A percentile compares a stretch with the other conserved stretches of the same genome.
phyloP scores from a whole-genome alignment of 1,284 basidiomycete genomes.

The Leccinum fallax region DNA sequence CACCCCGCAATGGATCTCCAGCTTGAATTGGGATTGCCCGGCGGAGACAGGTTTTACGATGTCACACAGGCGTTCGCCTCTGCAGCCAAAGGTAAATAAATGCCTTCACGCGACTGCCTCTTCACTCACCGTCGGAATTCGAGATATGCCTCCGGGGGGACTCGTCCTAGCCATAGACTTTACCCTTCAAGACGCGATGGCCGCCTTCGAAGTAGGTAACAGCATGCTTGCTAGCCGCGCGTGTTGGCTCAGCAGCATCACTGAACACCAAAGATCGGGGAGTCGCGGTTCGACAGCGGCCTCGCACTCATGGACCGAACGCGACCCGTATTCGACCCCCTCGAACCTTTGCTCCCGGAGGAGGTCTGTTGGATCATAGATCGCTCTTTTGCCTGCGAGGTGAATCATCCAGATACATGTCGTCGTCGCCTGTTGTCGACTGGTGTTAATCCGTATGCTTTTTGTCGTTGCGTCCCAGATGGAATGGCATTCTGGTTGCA shows the following conservation, averaged over 20 bases:
- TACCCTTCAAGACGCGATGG: conserved; percentile 85
- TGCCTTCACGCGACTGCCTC: neutral
- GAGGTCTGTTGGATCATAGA: conserved; percentile 91
- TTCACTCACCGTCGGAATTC: conserved; percentile 13
- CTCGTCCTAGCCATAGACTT: conserved; percentile 74
- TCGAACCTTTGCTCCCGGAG: conserved; percentile 61
- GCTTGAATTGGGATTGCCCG: conserved; percentile 44
- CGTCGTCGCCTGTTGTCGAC: neutral
- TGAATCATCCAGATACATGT: conserved; percentile 39
- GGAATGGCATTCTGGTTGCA: conserved; percentile 85
- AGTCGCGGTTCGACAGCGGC: conserved; percentile 88
- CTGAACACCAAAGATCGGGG: conserved; percentile 69
- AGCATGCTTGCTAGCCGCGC: neutral
- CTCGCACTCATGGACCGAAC: conserved; percentile 52
- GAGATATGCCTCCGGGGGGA: conserved; percentile 68
- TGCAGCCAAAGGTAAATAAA: conserved; percentile 53
- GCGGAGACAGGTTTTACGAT: conserved; percentile 59
- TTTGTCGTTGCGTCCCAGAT: conserved; percentile 51
- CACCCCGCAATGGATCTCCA: conserved; percentile 22
- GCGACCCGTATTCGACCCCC: conserved; percentile 63
- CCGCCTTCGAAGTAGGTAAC: conserved; percentile 73
- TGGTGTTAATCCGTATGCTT: neutral
- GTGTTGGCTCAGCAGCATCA: neutral
- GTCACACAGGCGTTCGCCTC: conserved; percentile 57
- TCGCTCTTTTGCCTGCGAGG: conserved; percentile 78